Conservation (phyloP, 179 eudicot genomes). For the Camellia oleifera region DNA sequence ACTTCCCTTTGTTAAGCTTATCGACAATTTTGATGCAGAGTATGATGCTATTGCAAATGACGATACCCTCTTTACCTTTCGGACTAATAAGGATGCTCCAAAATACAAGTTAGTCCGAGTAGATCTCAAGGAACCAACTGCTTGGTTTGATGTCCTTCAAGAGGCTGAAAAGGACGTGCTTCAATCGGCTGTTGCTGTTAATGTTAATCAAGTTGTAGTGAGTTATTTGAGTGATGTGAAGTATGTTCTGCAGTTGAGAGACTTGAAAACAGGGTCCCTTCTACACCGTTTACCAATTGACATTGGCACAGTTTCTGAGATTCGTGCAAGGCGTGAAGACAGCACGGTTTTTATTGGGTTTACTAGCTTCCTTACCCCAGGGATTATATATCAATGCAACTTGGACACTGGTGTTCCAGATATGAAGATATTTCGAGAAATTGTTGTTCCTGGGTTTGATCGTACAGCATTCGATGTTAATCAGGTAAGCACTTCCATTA, state of each 20-base stretch:
- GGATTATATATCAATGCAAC: slow-evolving; percentile 70
- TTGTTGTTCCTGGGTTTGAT: slow-evolving; percentile 78
- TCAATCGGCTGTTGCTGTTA: slow-evolving; percentile 78
- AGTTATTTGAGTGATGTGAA: slow-evolving; percentile 85
- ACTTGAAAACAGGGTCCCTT: slow-evolving; percentile 59
- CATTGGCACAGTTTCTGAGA: slow-evolving; percentile 73
- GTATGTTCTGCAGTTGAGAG: slow-evolving; percentile 72
- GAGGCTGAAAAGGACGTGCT: slow-evolving; percentile 84
- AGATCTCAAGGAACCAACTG: slow-evolving; percentile 68
- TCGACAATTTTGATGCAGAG: slow-evolving; percentile 81
- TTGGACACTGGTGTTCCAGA: slow-evolving; percentile 54
- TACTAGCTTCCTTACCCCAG: slow-evolving; percentile 85
- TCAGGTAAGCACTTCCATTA: slow-evolving; percentile 48
- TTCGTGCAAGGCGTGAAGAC: slow-evolving; percentile 73
- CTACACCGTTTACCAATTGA: slow-evolving; percentile 21
- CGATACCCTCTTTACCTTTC: slow-evolving; percentile 73
- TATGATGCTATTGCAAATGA: slow-evolving; percentile 78
- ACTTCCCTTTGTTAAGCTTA: slow-evolving; percentile 81
- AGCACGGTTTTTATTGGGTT: slow-evolving; percentile 56
- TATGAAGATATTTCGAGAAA: slow-evolving; percentile 59
- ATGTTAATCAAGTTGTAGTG: slow-evolving; percentile 62
- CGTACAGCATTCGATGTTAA: slow-evolving; percentile 71
- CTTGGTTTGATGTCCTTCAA: slow-evolving; percentile 72
- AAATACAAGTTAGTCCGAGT: slow-evolving; percentile 79
- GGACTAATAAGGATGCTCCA: slow-evolving; percentile 87